Base-by-base conservation (phyloP, 2,329 filamentous ascomycete genomes). In the Talaromyces sp. region DNA sequence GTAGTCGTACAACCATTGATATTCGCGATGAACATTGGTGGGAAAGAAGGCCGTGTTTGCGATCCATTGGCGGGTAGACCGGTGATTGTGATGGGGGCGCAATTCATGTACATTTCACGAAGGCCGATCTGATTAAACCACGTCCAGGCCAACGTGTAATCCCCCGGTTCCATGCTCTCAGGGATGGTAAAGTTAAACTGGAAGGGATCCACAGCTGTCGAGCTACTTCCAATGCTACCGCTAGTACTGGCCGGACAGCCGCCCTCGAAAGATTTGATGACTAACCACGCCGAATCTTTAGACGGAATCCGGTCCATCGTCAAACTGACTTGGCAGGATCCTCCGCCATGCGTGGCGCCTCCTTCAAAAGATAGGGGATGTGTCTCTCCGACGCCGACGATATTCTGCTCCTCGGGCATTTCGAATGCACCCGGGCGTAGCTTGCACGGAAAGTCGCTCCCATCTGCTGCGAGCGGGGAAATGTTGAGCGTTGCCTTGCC, bases 51-150 rank as follows among this genome's bases (percentile, higher is more conserved):
- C 56, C 87, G 82, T 58, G 82, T 82, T 1, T 77, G 71, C 51
- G 46, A 49, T 24, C 77, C 69, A 67, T 84, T 82, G 49, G 72
- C 68, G 1, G 76, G 29, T 9, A 75, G 74, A 4, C 72, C 75
- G 0, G 83, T 84, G 22, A 97, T 79, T 0, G 79, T 82, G 43
- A 96, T 72, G 0, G 90, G 85, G 0, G 88, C 90, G 64, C 93
- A 99, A 81, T 96, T 95, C 91, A 96, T 96, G 81, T 97, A 97
- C 82, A 96, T 91, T 70, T 97, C 94, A 1, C 92, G 87, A 77
- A 96, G 96, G 2, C 94, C 94, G 9, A 96, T 67, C 54, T 88
- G 88, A 74, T 97, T 97, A 74, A 96, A 85, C 94, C 94, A 97
- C 1, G 91, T 91, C 91, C 92, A 97, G 0, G 90, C 90, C 4